These are phyloP conservation scores for Chlamydomonas incerta DNA, from an alignment of 139 green algal species.

Conservation along the genomic window DNA sequence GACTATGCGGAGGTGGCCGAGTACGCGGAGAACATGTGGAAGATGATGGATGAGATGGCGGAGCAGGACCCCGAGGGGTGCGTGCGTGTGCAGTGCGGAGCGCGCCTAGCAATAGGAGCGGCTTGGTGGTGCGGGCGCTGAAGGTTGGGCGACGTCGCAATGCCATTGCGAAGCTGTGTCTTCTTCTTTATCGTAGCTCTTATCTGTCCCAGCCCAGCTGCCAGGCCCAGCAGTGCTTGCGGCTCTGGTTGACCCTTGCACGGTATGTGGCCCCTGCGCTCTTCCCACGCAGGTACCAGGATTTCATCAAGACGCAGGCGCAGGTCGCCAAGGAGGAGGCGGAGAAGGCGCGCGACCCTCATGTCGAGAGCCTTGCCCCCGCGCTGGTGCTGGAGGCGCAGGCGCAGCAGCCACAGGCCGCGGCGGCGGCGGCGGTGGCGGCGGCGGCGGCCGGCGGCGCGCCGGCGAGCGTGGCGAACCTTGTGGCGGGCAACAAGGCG, in stretches of 20 bases:
- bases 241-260: too few species aligned
- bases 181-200: too few species aligned
- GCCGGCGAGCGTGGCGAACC: neutral
- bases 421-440: neutral
- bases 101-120: too few species aligned
- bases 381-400: conserved; percentile 40
- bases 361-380: conserved; percentile 2
- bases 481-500: conserved; percentile 1
- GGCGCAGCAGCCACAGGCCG: neutral
- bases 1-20: neutral
- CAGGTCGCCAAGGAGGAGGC: conserved; percentile 15
- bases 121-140: too few species aligned
- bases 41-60: conserved; percentile 17
- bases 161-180: too few species aligned
- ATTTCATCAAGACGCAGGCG: neutral
- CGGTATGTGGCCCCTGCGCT: too few species aligned
- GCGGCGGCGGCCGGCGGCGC: too few species aligned
- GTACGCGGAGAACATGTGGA: conserved; percentile 25
- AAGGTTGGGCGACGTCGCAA: too few species aligned
- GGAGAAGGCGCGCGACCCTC: neutral
- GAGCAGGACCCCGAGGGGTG: conserved; percentile 11
- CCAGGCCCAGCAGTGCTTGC: too few species aligned
- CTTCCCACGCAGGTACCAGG: neutral
- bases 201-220: too few species aligned
- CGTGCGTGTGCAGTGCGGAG: neutral